A percentile compares a stretch with the other conserved stretches of the same genome.
Evolutionary conservation across 441 rosid species (phyloP).

Genomic region (Populus hybrid): DNA sequence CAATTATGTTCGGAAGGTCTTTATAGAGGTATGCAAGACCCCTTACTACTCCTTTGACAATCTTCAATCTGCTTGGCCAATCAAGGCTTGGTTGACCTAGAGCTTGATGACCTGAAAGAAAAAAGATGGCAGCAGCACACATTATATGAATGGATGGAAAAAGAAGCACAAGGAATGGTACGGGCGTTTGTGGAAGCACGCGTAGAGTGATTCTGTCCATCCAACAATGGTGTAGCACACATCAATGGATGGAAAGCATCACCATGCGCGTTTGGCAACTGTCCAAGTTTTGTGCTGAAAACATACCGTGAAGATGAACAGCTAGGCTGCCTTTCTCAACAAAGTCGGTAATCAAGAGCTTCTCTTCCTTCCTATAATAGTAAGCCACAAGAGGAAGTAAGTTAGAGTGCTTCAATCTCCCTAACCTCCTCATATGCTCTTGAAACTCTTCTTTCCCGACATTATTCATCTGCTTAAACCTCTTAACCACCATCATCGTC

Average conservation of each 20-base stretch:
- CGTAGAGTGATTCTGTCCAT: background rate
- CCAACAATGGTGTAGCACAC: background rate
- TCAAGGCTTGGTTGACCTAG: slow-evolving; percentile 51
- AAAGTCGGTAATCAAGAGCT: slow-evolving; percentile 66
- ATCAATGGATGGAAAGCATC: background rate
- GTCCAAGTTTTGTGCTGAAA: background rate
- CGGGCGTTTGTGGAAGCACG: slow-evolving; percentile 3
- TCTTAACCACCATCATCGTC: slow-evolving; percentile 68
- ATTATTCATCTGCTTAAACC: slow-evolving; percentile 81
- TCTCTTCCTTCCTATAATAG: slow-evolving; percentile 89
- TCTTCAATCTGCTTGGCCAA: slow-evolving; percentile 67
- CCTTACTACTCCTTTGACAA: slow-evolving; percentile 70
- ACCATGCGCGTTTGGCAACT: background rate
- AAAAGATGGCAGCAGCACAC: background rate
- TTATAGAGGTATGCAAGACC: slow-evolving; percentile 66
- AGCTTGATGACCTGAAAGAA: slow-evolving; percentile 53
- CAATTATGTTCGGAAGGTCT: slow-evolving; percentile 55
- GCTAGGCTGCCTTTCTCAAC: slow-evolving; percentile 71
- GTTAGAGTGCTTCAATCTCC: slow-evolving; percentile 71
- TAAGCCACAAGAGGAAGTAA: slow-evolving; percentile 68
- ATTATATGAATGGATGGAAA: background rate
- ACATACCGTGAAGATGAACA: slow-evolving; percentile 73
- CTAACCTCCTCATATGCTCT: slow-evolving; percentile 78
- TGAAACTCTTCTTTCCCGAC: slow-evolving; percentile 79
- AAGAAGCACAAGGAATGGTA: too few species aligned